Evolutionary conservation across 352 stramenopile species (phyloP).

Genomic region (Phytophthora europaea): DNA sequence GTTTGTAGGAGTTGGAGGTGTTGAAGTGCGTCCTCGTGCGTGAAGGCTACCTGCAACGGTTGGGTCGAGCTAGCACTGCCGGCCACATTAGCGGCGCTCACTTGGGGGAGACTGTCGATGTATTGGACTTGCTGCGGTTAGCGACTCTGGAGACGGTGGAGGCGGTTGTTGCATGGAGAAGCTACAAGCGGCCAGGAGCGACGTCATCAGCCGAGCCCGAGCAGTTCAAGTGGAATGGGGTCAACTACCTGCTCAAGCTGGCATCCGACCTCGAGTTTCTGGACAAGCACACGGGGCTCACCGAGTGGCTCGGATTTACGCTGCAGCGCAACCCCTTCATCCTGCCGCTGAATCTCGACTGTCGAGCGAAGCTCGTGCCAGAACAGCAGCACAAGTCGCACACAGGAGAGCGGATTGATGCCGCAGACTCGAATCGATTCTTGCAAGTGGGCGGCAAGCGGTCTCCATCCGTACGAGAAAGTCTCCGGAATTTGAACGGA

Average conservation of each 20-base stretch:
- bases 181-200: slow-evolving; percentile 30
- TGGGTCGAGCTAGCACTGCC: slow-evolving; percentile 56
- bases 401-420: neutral
- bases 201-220: slow-evolving; percentile 18
- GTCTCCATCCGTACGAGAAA: slow-evolving; percentile 12
- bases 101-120: slow-evolving; percentile 77
- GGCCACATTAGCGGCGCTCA: slow-evolving; percentile 61
- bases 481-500: slow-evolving; percentile 6
- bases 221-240: slow-evolving; percentile 89
- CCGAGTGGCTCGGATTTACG: slow-evolving; percentile 88
- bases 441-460: slow-evolving; percentile 75
- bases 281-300: slow-evolving; percentile 75
- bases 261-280: slow-evolving; percentile 93
- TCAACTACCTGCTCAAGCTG: slow-evolving; percentile 95
- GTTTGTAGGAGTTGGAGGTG: slow-evolving; percentile 82
- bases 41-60: slow-evolving; percentile 89
- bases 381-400: slow-evolving; percentile 2
- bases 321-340: slow-evolving; percentile 92
- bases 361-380: slow-evolving; percentile 34
- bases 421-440: slow-evolving; percentile 49
- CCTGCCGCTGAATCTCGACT: slow-evolving; percentile 84
- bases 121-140: slow-evolving; percentile 89
- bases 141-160: slow-evolving; percentile 92
- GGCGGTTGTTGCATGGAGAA: slow-evolving; percentile 79
- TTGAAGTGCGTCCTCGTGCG: slow-evolving; percentile 92